Conservation (phyloP, 352 stramenopile species). For the Aphanomyces cochlioides region DNA sequence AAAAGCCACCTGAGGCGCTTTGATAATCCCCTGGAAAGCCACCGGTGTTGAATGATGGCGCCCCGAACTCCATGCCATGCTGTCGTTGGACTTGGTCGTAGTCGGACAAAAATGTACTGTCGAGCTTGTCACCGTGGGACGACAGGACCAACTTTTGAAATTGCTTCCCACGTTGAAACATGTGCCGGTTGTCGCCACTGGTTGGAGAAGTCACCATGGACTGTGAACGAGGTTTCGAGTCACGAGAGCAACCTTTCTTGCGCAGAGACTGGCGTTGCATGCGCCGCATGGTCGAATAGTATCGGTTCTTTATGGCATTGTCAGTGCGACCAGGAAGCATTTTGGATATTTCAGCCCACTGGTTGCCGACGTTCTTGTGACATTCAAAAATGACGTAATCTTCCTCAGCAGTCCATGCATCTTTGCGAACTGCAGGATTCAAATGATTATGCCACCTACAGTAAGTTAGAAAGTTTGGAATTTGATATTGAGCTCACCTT, state of each 20-base stretch:
- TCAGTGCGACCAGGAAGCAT: constrained; percentile 86
- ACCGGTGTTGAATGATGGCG: background rate
- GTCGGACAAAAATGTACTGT: constrained; percentile 17
- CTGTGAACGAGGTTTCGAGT: constrained; percentile 21
- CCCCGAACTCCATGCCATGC: constrained; percentile 14
- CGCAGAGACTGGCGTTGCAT: constrained; percentile 85
- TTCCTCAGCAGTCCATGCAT: constrained; percentile 86
- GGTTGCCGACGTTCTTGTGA: constrained; percentile 89
- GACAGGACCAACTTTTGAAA: constrained; percentile 27
- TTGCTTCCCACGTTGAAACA: constrained; percentile 17
- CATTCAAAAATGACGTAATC: constrained; percentile 89
- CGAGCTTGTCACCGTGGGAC: constrained; percentile 14
- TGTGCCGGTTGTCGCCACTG: constrained; percentile 9
- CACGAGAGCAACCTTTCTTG: constrained; percentile 55
- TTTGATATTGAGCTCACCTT: constrained; percentile 33
- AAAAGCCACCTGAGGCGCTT: background rate
- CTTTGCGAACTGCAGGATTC: constrained; percentile 83
- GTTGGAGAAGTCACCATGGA: constrained; percentile 21
- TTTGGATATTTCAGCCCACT: constrained; percentile 90
- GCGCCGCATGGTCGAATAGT: constrained; percentile 89
- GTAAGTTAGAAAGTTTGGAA: constrained; percentile 13
- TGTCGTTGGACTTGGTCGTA: constrained; percentile 17
- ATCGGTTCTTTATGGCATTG: constrained; percentile 90
- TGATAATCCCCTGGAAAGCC: constrained; percentile 11
- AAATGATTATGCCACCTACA: constrained; percentile 85